Evolutionary conservation across 805 yeast species (phyloP), one percentile per base, ranked within the genome.

Genomic region (Cyberlindnera euphorbiiphila): DNA sequence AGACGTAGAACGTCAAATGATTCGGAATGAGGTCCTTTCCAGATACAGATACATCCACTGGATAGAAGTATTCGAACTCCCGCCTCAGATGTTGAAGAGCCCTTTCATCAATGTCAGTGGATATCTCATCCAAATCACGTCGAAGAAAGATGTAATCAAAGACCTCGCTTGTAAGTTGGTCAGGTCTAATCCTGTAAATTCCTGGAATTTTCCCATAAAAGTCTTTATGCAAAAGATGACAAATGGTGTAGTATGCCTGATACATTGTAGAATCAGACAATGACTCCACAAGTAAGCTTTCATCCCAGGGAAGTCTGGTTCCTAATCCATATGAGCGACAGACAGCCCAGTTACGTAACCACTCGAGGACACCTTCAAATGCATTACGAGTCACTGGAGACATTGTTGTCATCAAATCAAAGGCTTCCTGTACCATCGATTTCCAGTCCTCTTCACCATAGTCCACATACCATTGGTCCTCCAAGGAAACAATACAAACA

Each of bases 281-380:
- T 15, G 96, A 87, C 69, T 93, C 98, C 40, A 93, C 91, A 56
- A 93, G 75, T 58, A 84, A 89, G 60, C 81, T 81, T 49, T 84
- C 82, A 69, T 93, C 98, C 98, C 98, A 93, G 42, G 98, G 98
- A 50, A 93, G 76, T 59, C 70, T 81, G 41, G 97, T 80, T 61
- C 98, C 98, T 51, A 93, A 73, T 61, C 98, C 98, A 54, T 86
- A 93, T 39, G 95, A 81, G 72, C 98, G 85, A 41, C 95, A 86
- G 42, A 93, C 86, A 36, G 98, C 98, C 98, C 98, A 93, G 71
- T 88, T 89, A 68, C 83, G 85, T 57, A 93, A 77, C 98, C 98
- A 93, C 51, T 82, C 94, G 56, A 93, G 72, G 41, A 85, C 95
- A 62, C 88, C 89, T 65, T 88, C 96, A 54, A 93, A 91, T 6